Evolutionary conservation across 306 rosid species (phyloP), one percentile per base, ranked within the genome.

Genomic region (Sophora flavescens): DNA sequence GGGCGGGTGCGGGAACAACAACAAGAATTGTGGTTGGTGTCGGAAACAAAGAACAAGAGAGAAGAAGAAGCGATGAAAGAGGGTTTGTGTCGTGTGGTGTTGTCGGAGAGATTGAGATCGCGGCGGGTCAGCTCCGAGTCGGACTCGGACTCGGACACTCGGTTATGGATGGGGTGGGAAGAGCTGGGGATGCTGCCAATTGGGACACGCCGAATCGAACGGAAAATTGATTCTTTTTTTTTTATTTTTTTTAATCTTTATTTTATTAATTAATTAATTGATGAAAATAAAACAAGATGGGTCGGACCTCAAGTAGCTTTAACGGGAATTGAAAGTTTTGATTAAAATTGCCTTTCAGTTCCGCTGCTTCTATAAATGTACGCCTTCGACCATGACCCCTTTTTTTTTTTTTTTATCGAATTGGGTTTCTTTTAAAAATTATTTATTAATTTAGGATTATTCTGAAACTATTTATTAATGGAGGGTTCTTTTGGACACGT

Each of bases 71-170:
- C 22, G 22, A 22, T 22, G 47, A 28, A 8, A 16, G 52, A 3
- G 39, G 39, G 18, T 15, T 48, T 22, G 70, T 35, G 63, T 70
- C 12, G 61, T 12, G 61, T 18, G 52, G 63, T 35, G 6, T 8
- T 22, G 60, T 80, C 69, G 68, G 74, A 63, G 50, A 22, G 53
- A 41, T n/a, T 1, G 67, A 35, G 53, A 64, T 51, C 63, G 80
- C 80, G 56, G 80, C 64, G 72, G 38, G 83, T 80, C 79, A 67
- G 68, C 42, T 59, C 74, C 30, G 60, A 47, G 6, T 44, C 73
- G 33, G 56, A 51, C 41, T 75, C 79, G 63, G 78, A 16, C 33
- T 70, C 83, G 28, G 68, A 52, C 47, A 45, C 42, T 64, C 62
- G 44, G 80, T 47, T 47, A 12, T 12, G 52, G 52, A 1, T 8